phyloP scores from a whole-genome alignment of 2,329 filamentous ascomycete species.

The Cladosporium sp. region DNA sequence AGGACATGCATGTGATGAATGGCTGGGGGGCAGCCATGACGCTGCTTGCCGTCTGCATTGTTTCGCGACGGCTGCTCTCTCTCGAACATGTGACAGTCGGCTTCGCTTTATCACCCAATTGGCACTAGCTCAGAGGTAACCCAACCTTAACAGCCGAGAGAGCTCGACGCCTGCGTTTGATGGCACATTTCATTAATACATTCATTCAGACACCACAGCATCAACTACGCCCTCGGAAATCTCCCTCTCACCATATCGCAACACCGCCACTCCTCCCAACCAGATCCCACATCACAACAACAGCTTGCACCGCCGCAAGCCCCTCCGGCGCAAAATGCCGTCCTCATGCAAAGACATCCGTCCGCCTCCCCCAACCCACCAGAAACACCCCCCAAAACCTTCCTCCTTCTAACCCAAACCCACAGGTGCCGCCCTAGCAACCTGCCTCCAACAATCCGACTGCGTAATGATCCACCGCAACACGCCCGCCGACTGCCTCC shows the following conservation, averaged over 20 bases:
- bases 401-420: background rate
- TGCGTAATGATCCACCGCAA: constrained; percentile 92
- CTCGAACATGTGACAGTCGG: background rate
- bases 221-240: too few relatives aligned
- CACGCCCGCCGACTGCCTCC: constrained; percentile 80
- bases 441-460: constrained; percentile 93
- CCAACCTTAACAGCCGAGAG: too few relatives aligned
- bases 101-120: too few relatives aligned
- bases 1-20: background rate
- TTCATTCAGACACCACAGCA: background rate
- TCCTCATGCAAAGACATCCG: constrained; percentile 79
- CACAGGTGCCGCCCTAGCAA: constrained; percentile 80
- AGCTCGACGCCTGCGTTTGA: background rate
- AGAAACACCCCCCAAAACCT: background rate
- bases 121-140: too few relatives aligned
- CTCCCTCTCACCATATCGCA: too few relatives aligned
- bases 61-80: too few relatives aligned
- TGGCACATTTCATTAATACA: background rate
- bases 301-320: background rate
- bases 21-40: background rate
- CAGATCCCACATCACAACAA: too few relatives aligned
- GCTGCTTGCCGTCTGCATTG: too few relatives aligned
- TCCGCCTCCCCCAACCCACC: constrained; percentile 48
- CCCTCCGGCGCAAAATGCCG: constrained; percentile 12
- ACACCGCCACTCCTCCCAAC: too few relatives aligned